Percentiles rank a stretch among this genome's conserved stretches.
phyloP scores from a whole-genome alignment of 768 basidiomycete species.

The Tremella yokohamensis region DNA sequence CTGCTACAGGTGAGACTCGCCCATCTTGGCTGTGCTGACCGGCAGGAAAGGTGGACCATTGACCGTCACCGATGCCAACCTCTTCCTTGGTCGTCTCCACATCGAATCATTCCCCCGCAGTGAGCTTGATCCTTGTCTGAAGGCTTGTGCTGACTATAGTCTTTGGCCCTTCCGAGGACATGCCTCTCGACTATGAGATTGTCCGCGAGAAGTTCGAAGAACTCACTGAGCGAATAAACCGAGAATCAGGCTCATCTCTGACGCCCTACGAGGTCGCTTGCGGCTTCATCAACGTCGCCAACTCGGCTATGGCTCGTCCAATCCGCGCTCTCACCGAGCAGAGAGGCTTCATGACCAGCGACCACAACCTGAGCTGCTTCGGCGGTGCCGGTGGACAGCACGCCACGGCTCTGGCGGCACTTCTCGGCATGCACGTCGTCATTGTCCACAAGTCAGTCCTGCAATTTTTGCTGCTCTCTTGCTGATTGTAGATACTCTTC shows the following conservation, averaged over 20 bases:
- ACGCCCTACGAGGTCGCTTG: constrained; percentile 69
- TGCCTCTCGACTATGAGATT: constrained; percentile 72
- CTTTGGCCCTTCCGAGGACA: constrained; percentile 85
- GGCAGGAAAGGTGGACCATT: constrained; percentile 74
- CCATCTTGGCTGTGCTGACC: too few species aligned
- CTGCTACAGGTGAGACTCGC: constrained; percentile 55
- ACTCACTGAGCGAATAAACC: constrained; percentile 67
- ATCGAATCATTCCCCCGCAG: constrained; percentile 73
- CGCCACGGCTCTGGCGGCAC: constrained; percentile 38
- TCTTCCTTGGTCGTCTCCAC: constrained; percentile 80
- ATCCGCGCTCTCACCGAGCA: constrained; percentile 89
- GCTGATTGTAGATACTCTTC: constrained; percentile 57
- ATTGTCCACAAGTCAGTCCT: constrained; percentile 8
- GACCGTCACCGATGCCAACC: constrained; percentile 88
- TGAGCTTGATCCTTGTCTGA: too few species aligned
- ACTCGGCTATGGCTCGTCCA: constrained; percentile 93
- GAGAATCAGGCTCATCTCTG: constrained; percentile 57
- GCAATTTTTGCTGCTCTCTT: too few species aligned
- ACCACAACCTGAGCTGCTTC: constrained; percentile 56
- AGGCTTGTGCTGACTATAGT: constrained; percentile 57
- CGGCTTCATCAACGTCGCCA: constrained; percentile 94
- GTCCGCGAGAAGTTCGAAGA: constrained; percentile 65
- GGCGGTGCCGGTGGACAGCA: constrained; percentile 51
- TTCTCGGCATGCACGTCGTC: constrained; percentile 6
- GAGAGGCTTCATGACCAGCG: constrained; percentile 73